Percentiles rank a stretch among this genome's conserved stretches.
Conservation (phyloP, 768 basidiomycete genomes). For the Xerocomus brunneocitrinus region DNA sequence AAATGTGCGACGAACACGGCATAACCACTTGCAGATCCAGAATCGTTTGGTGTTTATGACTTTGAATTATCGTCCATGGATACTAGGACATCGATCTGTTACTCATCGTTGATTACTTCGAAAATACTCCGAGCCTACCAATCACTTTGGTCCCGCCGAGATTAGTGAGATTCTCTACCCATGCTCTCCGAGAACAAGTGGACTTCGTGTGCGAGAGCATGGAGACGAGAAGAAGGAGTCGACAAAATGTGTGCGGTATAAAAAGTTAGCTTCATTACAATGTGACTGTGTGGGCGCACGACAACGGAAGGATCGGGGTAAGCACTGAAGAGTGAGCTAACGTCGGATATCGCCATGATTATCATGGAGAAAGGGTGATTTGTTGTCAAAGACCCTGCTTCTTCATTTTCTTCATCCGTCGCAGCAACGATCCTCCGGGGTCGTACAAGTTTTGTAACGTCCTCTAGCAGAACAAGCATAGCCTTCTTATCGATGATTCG, state of each 20-base stretch:
- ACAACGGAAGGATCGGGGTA: not conserved
- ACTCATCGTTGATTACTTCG: too few species aligned
- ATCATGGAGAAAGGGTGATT: conserved; percentile 14
- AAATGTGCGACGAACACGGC: too few species aligned
- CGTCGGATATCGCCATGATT: conserved; percentile 28
- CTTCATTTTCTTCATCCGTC: not conserved
- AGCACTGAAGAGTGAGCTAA: conserved; percentile 18
- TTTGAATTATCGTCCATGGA: too few species aligned
- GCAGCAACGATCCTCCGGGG: conserved; percentile 33
- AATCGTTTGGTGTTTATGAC: too few species aligned
- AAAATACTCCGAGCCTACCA: too few species aligned
- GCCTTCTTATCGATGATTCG: conserved; percentile 34
- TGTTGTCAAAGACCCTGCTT: not conserved
- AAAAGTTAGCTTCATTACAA: conserved; percentile 60
- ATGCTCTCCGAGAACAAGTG: conserved; percentile 24
- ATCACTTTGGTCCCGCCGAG: not conserved
- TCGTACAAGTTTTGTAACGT: conserved; percentile 49
- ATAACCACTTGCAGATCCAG: too few species aligned
- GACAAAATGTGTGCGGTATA: conserved; percentile 61
- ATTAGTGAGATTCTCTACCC: conserved; percentile 15
- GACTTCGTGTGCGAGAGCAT: conserved; percentile 41
- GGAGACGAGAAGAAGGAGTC: conserved; percentile 41
- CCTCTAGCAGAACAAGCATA: conserved; percentile 52
- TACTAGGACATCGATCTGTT: too few species aligned
- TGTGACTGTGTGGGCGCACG: conserved; percentile 27